Evolutionary conservation across 208 protist genomes (phyloP), one percentile per base, ranked within the genome.

Genomic region (Acanthamoeba royreba): DNA sequence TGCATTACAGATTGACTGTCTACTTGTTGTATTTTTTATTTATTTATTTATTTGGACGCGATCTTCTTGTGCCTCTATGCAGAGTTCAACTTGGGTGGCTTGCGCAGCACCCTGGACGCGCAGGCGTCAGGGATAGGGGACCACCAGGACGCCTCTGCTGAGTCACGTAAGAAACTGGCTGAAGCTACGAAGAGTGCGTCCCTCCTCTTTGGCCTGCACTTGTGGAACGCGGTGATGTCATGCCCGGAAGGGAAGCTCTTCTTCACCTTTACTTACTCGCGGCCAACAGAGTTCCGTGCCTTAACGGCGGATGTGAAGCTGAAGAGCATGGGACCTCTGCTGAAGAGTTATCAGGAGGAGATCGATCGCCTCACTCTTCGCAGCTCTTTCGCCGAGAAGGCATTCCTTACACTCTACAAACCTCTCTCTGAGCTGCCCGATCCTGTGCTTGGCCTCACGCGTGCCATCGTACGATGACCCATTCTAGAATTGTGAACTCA

Each of bases 331-430:
- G 79, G 55, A 19, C 8, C 49, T 22, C 58, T 96, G 9, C 45
- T 96, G 25, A 96, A 96, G 40, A 28, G 53, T 1, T 96, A 96
- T 55, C 95, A 96, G 72, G 92, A 96, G 4, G 95, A 96, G 66
- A 91, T 96, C 4, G 92, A 96, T 61, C 58, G 83, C 38, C 46
- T 96, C 7, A 95, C 93, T 35, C 94, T 94, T n/a, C 9, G 95
- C 8, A 92, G 79, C 42, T 96, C 93, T 35, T 94, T 79, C 55
- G 93, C 94, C 7, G 95, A 96, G 31, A 94, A 87, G 9, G 81
- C 52, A 22, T 96, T 96, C n/a, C 74, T 96, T 17, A 15, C 38
- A 35, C 4, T 96, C 0, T 96, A 96, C 33, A 94, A 95, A 22
- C 55, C 90, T 43, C 25, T 96, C 8, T 43, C 31, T 33, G 94